Percentiles rank a stretch among this genome's conserved stretches.
phyloP scores from a whole-genome alignment of 192 early-diverging fungal species.

The Geranomyces variabilis region DNA sequence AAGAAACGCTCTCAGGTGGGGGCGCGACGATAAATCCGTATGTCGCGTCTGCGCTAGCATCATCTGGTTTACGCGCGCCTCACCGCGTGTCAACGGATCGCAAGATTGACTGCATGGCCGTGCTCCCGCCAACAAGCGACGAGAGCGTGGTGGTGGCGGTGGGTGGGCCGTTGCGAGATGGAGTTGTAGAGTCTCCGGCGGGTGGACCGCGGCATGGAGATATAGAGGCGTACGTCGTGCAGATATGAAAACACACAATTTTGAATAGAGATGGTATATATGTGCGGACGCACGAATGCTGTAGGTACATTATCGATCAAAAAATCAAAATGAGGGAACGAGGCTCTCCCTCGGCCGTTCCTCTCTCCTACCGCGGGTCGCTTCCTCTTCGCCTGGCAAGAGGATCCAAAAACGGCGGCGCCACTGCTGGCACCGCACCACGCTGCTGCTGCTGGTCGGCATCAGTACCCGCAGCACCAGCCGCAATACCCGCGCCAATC shows the following conservation, averaged over 20 bases:
- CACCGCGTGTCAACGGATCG: background rate
- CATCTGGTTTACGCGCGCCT: background rate
- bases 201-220: conserved; percentile 1
- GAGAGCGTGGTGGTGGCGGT: background rate
- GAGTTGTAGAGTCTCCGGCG: background rate
- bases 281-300: too few species aligned
- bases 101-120: conserved; percentile 15
- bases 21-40: background rate
- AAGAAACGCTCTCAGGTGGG: background rate
- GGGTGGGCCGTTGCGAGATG: background rate
- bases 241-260: background rate
- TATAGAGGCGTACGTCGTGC: background rate
- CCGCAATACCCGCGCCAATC: too few species aligned
- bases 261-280: too few species aligned
- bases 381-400: too few species aligned
- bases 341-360: too few species aligned
- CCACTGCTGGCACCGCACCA: too few species aligned
- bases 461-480: too few species aligned
- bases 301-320: too few species aligned
- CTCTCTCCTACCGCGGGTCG: too few species aligned
- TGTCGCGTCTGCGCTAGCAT: background rate
- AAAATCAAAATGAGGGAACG: too few species aligned
- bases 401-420: too few species aligned
- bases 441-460: too few species aligned
- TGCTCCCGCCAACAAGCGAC: background rate